Evolutionary conservation across 139 green algal genomes (phyloP).

Genomic region (Ostreobium quekettii): DNA sequence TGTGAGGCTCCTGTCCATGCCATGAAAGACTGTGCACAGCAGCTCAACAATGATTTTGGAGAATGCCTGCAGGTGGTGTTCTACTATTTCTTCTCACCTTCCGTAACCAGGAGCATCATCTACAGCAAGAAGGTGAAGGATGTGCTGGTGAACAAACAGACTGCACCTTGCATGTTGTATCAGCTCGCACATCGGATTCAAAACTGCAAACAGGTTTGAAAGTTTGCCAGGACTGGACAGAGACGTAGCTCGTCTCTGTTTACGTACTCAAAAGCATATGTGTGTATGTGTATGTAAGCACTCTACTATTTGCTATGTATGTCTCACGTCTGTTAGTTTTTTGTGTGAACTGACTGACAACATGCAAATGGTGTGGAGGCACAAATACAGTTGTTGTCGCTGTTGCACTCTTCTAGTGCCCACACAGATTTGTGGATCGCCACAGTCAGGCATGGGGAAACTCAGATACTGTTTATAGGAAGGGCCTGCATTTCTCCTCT

Average conservation of each 20-base stretch:
- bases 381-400: too few relatives aligned
- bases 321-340: too few relatives aligned
- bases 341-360: too few relatives aligned
- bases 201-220: conserved; percentile 2
- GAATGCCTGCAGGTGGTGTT: conserved; percentile 40
- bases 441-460: too few relatives aligned
- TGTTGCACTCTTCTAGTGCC: too few relatives aligned
- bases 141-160: background rate
- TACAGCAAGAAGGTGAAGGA: conserved; percentile 58
- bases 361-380: too few relatives aligned
- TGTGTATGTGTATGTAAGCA: conserved; percentile 2
- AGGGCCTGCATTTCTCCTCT: too few relatives aligned
- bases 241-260: background rate
- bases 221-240: background rate
- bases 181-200: background rate
- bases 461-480: too few relatives aligned
- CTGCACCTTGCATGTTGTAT: background rate
- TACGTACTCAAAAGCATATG: background rate
- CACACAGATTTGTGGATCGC: too few relatives aligned
- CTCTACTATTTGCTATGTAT: background rate
- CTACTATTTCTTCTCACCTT: conserved; percentile 72
- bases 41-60: background rate
- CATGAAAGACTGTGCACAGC: background rate
- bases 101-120: conserved; percentile 51
- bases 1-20: background rate